A percentile compares a stretch with the other conserved stretches of the same genome.
phyloP scores from a whole-genome alignment of 306 rosid species.

The Vachellia collinsii region DNA sequence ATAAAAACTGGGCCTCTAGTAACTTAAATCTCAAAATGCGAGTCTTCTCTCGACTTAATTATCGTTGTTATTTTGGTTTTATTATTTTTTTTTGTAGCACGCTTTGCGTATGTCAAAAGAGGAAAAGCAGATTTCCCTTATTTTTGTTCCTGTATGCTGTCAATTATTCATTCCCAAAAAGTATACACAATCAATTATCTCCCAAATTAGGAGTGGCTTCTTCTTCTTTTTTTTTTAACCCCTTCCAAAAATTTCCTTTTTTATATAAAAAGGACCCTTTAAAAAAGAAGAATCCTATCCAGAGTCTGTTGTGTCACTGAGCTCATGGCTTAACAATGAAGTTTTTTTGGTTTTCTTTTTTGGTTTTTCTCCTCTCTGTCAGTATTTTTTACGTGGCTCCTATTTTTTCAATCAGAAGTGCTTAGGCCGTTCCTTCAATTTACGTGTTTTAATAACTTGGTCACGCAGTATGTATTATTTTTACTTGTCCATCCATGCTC shows the following conservation, averaged over 20 bases:
- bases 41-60: not conserved
- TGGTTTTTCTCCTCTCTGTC: not conserved
- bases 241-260: not conserved
- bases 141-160: not conserved
- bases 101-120: not conserved
- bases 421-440: not conserved
- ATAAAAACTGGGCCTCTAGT: not conserved
- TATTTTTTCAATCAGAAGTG: not conserved
- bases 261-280: not conserved
- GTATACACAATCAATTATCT: not conserved
- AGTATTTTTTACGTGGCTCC: constrained; percentile 4
- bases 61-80: not conserved
- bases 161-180: not conserved
- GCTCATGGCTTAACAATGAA: not conserved
- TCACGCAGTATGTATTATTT: not conserved
- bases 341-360: not conserved
- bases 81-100: not conserved
- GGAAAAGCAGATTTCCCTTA: not conserved
- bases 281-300: not conserved
- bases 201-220: constrained; percentile 5
- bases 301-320: not conserved
- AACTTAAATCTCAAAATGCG: not conserved
- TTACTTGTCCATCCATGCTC: constrained; percentile 14
- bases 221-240: not conserved
- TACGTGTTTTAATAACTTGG: not conserved